Base-by-base conservation (phyloP, 1,284 basidiomycete species). In the Irpex sp. region DNA sequence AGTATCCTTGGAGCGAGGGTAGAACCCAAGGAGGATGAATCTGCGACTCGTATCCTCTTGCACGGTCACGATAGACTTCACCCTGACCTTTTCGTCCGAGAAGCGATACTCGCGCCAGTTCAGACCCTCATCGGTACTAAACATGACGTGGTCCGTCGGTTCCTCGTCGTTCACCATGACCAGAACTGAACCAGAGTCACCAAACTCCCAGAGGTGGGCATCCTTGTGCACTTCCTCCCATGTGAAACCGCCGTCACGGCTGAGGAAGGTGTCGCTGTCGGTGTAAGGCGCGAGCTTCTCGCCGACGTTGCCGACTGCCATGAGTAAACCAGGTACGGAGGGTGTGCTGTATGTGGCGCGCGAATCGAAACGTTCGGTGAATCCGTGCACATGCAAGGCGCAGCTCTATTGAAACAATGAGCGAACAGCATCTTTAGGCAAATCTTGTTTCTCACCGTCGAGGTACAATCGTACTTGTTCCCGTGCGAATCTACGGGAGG, bases 171-270 rank as follows among this genome's bases (percentile, higher is more conserved):
- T 97, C 61, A 88, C 95, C 76, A 99, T 90, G 66, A 99, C 80
- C 43, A 99, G 82, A 64, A 99, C 84, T 0, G 95, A 95, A 6
- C 97, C 97, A 1, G 94, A 97, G 77, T 99, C 97, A 43, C 97
- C 97, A 71, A 95, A 98, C 72, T 97, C 95, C 95, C 95, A 99
- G 59, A 97, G 83, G 73, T 98, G 93, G 0, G 97, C 96, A 69
- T 97, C 96, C 75, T 99, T 99, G 79, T 95, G 94, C 2, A 99
- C 92, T 77, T 99, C 97, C 73, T 97, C 89, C 97, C 97, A 99
- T 0, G 93, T 95, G 77, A 98, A 98, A 5, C 97, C 97, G 4
- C 90, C 97, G 71, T 99, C 95, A 2, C 97, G 92, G 54, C 93
- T 95, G 47, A 99, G 83, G 87, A 98, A 99, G 0, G 95, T 97